A percentile compares a stretch with the other conserved stretches of the same genome.
These are phyloP conservation scores for Saturnispora bothae DNA, from an alignment of 805 yeast genomes.

Conservation along the genomic window DNA sequence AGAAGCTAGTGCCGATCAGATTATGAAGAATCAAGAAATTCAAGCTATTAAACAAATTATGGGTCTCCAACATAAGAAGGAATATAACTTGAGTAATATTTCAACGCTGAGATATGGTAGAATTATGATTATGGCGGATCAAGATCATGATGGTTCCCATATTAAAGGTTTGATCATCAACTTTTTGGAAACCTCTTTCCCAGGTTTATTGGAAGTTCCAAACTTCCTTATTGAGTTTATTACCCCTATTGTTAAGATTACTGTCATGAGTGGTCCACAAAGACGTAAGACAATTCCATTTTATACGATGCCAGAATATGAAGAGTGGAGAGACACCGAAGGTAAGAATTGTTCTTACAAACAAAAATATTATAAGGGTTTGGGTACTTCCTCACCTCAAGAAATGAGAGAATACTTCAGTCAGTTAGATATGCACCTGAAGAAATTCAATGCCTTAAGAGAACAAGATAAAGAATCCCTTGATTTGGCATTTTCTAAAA, in stretches of 20 bases:
- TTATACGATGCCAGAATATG: conserved; percentile 93
- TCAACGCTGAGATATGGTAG: conserved; percentile 85
- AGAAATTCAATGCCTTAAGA: conserved; percentile 71
- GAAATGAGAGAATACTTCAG: conserved; percentile 87
- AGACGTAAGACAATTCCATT: conserved; percentile 54
- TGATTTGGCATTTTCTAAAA: conserved; percentile 89
- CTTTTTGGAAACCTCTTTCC: conserved; percentile 86
- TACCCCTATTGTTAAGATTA: conserved; percentile 92
- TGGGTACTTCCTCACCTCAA: conserved; percentile 82
- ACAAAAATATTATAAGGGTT: conserved; percentile 94
- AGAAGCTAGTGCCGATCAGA: conserved; percentile 94
- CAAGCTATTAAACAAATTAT: conserved; percentile 91
- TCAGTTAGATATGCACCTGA: conserved; percentile 75
- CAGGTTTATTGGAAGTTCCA: conserved; percentile 82
- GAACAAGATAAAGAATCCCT: conserved; percentile 67
- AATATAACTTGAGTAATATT: conserved; percentile 50
- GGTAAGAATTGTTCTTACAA: conserved; percentile 71
- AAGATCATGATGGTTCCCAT: conserved; percentile 98
- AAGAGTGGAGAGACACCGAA: conserved; percentile 80
- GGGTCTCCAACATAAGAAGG: conserved; percentile 88
- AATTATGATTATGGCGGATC: conserved; percentile 99
- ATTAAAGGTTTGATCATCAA: conserved; percentile 92
- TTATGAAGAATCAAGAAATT: conserved; percentile 85
- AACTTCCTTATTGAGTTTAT: conserved; percentile 90
- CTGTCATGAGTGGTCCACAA: conserved; percentile 51